These are phyloP conservation scores for Adansonia digitata DNA, from an alignment of 345 rosid genomes.

Conservation along the genomic window DNA sequence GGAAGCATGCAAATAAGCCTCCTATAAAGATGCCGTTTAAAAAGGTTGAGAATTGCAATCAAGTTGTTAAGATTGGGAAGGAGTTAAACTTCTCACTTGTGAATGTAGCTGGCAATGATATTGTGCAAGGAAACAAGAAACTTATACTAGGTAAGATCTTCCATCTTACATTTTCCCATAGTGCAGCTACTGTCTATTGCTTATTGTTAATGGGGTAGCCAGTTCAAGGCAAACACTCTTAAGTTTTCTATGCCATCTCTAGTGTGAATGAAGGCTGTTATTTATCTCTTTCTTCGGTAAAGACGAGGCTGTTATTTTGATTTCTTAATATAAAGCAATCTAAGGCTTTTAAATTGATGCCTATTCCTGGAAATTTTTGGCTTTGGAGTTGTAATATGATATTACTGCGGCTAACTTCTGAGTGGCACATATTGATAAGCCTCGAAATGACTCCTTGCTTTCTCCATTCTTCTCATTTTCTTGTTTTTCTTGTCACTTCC, in stretches of 20 bases:
- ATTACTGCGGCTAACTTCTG: background rate
- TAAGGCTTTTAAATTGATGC: background rate
- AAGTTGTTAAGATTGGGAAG: conserved; percentile 73
- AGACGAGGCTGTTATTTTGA: background rate
- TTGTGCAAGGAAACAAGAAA: conserved; percentile 90
- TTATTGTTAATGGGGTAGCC: background rate
- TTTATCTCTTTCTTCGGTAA: too few relatives aligned
- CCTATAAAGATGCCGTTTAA: conserved; percentile 93
- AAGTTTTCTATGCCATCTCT: background rate
- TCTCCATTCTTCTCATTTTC: conserved; percentile 9
- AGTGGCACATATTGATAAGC: background rate
- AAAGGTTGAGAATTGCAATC: conserved; percentile 90
- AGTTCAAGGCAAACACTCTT: background rate
- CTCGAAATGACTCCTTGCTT: too few relatives aligned
- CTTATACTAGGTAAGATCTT: conserved; percentile 54
- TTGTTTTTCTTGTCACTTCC: conserved; percentile 21
- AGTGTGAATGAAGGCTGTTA: background rate
- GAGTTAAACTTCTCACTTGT: conserved; percentile 75
- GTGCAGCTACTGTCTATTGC: background rate
- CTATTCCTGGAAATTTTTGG: background rate
- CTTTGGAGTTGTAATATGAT: background rate
- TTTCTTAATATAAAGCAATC: background rate
- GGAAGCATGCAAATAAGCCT: conserved; percentile 81
- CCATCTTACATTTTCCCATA: background rate
- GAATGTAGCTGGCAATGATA: conserved; percentile 95